phyloP scores from a whole-genome alignment of 768 basidiomycete species.

The Rhizopogon sp. region DNA sequence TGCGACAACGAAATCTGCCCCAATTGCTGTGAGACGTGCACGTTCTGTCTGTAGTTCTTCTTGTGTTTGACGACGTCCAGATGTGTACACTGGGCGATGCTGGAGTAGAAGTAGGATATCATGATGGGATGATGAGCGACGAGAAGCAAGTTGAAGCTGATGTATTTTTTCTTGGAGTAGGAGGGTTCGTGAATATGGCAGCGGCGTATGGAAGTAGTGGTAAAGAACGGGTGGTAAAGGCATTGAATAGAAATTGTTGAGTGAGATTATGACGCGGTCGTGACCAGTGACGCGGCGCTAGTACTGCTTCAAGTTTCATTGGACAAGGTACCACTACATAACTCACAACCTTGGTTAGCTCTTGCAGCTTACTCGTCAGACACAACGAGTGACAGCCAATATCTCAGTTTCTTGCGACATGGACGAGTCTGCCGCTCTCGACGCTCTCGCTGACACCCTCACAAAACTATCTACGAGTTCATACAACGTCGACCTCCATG shows the following conservation, averaged over 20 bases:
- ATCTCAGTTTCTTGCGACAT: constrained; percentile 23
- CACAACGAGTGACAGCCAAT: constrained; percentile 25
- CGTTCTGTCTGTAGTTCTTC: constrained; percentile 56
- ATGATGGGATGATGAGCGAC: constrained; percentile 41
- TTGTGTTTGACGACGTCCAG: constrained; percentile 81
- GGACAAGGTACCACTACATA: no score
- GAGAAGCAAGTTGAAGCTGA: constrained; percentile 52
- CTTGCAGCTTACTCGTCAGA: constrained; percentile 10
- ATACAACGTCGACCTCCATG: constrained; percentile 59
- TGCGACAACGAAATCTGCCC: constrained; percentile 84
- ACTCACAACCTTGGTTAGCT: background rate
- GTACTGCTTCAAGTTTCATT: no score
- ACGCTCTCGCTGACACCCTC: constrained; percentile 58
- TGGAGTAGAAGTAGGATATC: constrained; percentile 79
- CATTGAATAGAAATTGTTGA: constrained; percentile 8
- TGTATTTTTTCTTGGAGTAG: constrained; percentile 70
- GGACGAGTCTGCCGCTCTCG: constrained; percentile 57
- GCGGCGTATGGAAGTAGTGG: constrained; percentile 71
- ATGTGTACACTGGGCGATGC: constrained; percentile 92
- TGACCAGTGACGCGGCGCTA: background rate
- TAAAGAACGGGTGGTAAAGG: constrained; percentile 62
- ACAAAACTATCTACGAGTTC: constrained; percentile 54
- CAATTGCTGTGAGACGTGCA: constrained; percentile 60
- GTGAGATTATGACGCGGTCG: no score
- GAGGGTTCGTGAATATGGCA: constrained; percentile 70